phyloP scores from a whole-genome alignment of 1,139 yeast genomes.

The Geotrichum bryndzae region DNA sequence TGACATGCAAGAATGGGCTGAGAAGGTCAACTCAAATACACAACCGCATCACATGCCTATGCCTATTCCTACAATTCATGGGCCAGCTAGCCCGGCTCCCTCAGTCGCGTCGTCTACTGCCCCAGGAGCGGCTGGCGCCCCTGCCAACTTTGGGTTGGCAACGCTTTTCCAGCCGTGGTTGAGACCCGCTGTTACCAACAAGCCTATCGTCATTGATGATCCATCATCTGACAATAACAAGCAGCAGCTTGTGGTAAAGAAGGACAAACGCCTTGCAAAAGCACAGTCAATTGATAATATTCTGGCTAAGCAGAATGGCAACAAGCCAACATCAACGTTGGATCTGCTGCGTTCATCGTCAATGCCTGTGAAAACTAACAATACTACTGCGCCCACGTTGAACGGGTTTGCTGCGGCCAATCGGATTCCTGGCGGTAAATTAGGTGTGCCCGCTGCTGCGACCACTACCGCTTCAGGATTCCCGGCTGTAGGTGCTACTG shows the following conservation, averaged over 20 bases:
- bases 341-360: conserved; percentile 10
- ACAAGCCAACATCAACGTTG: conserved; percentile 10
- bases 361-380: background rate
- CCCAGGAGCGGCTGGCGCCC: background rate
- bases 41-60: conserved; percentile 8
- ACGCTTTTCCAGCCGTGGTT: conserved; percentile 18
- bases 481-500: background rate
- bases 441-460: background rate
- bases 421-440: background rate
- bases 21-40: conserved; percentile 20
- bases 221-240: background rate
- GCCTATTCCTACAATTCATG: conserved; percentile 2
- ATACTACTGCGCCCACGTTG: background rate
- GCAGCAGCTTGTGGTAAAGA: conserved; percentile 1
- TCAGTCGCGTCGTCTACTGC: background rate
- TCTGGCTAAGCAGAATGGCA: background rate
- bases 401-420: background rate
- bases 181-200: conserved; percentile 10
- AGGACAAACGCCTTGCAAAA: conserved; percentile 1
- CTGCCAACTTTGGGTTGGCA: conserved; percentile 11
- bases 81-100: background rate
- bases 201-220: background rate
- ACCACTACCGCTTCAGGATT: background rate
- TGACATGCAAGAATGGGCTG: conserved; percentile 35
- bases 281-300: conserved; percentile 3